Percentiles rank a stretch among this genome's conserved stretches.
Conservation (phyloP, 78 protist genomes). For the Tieghemostelium lacteum region DNA sequence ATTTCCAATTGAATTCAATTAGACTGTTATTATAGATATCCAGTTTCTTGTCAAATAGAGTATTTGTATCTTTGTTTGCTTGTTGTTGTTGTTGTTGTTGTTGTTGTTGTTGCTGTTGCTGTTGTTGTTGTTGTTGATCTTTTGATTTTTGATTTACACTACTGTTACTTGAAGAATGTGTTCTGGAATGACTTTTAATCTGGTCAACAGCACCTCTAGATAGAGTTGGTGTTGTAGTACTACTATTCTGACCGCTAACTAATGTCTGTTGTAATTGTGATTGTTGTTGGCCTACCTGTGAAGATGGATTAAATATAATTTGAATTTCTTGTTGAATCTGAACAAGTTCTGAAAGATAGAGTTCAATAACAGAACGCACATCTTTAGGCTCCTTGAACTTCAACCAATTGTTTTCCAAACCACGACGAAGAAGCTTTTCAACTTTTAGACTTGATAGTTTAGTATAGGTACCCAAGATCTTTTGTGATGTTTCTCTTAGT, state of each 20-base stretch:
- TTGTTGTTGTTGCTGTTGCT: no score
- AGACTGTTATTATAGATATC: constrained; percentile 25
- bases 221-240: not conserved
- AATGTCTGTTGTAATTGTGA: no score
- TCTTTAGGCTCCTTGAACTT: constrained; percentile 66
- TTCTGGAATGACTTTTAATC: not conserved
- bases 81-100: no score
- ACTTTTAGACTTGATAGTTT: constrained; percentile 32
- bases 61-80: no score
- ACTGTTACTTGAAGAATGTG: not conserved
- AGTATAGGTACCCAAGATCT: constrained; percentile 7
- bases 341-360: constrained; percentile 14
- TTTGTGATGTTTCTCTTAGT: constrained; percentile 52
- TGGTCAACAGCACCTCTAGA: no score
- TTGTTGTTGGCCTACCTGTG: no score
- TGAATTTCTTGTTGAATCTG: constrained; percentile 8
- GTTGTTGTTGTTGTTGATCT: not conserved
- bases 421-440: constrained; percentile 38
- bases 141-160: not conserved
- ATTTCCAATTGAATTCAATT: constrained; percentile 31
- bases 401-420: constrained; percentile 71
- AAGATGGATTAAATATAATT: constrained; percentile 11
- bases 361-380: constrained; percentile 52
- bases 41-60: constrained; percentile 34
- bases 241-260: not conserved